phyloP scores from a whole-genome alignment of 768 basidiomycete species.

The Neoboletus brunneissimus region DNA sequence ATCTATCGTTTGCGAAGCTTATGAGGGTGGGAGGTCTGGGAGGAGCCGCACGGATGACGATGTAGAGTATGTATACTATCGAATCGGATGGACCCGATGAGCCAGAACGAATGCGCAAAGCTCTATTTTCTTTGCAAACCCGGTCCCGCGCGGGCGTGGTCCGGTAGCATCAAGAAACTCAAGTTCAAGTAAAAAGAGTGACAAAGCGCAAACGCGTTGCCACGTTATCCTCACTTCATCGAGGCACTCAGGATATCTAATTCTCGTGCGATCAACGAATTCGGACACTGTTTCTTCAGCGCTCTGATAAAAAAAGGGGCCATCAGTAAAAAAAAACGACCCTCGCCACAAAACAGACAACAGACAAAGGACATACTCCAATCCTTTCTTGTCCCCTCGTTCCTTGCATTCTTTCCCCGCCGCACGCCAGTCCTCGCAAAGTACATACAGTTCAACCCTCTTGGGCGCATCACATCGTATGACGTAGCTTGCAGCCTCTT shows the following conservation, averaged over 20 bases:
- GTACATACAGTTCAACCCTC: conserved; percentile 82
- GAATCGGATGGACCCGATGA: conserved; percentile 58
- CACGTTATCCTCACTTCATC: conserved; percentile 54
- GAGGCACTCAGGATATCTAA: conserved; percentile 59
- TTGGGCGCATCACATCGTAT: conserved; percentile 79
- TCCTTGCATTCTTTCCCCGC: conserved; percentile 35
- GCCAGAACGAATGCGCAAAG: neutral
- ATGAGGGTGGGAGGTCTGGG: conserved; percentile 17
- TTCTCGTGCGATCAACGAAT: conserved; percentile 77
- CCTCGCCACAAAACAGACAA: too few species aligned
- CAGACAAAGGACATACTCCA: too few species aligned
- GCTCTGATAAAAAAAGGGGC: conserved; percentile 45
- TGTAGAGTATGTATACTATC: conserved; percentile 69
- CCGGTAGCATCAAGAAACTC: neutral
- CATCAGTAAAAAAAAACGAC: too few species aligned
- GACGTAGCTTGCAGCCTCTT: conserved; percentile 78
- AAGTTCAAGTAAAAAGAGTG: neutral
- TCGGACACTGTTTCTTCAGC: conserved; percentile 71
- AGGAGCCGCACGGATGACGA: conserved; percentile 41
- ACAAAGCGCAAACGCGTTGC: neutral
- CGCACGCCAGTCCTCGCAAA: conserved; percentile 86
- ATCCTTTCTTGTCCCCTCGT: too few species aligned
- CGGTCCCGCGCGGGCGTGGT: neutral
- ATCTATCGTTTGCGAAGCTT: conserved; percentile 52
- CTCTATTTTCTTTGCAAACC: neutral